phyloP scores from a whole-genome alignment of 1,284 basidiomycete species.

The Microbotryum scabiosae region DNA sequence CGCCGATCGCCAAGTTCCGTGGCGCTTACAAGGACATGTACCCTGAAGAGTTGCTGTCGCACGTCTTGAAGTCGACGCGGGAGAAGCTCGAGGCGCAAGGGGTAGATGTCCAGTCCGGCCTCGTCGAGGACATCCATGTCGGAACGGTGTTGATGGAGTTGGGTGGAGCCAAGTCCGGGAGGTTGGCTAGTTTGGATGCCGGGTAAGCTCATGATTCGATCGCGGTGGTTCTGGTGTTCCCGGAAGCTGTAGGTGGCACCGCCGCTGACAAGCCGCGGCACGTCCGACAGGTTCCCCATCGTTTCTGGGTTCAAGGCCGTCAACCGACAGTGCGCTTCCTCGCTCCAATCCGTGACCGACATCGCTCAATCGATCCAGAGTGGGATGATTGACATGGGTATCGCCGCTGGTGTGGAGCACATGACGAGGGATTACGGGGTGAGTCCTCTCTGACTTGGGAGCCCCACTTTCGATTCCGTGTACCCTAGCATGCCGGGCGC shows the following conservation, averaged over 20 bases:
- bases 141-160: slow-evolving; percentile 42
- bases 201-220: slow-evolving; percentile 32
- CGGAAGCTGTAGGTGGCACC: not conserved
- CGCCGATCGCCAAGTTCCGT: slow-evolving; percentile 39
- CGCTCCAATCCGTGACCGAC: slow-evolving; percentile 40
- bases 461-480: not conserved
- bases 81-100: slow-evolving; percentile 37
- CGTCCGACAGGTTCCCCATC: slow-evolving; percentile 23
- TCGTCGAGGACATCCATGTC: slow-evolving; percentile 39
- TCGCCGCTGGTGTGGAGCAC: slow-evolving; percentile 40
- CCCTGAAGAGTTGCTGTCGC: slow-evolving; percentile 39
- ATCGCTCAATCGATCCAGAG: slow-evolving; percentile 43
- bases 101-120: slow-evolving; percentile 35
- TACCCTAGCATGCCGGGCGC: too few species aligned
- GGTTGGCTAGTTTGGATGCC: slow-evolving; percentile 41
- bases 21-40: slow-evolving; percentile 39
- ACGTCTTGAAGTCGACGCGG: slow-evolving; percentile 37
- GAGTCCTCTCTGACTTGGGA: not conserved
- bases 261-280: not conserved
- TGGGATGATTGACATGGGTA: slow-evolving; percentile 86
- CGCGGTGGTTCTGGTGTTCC: slow-evolving; percentile 19
- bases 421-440: slow-evolving; percentile 32
- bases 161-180: slow-evolving; percentile 40
- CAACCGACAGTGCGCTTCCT: slow-evolving; percentile 42
- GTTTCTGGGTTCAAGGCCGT: slow-evolving; percentile 36